Evolutionary conservation across 352 stramenopile species (phyloP).

Genomic region (Phytophthora pseudosyringae): DNA sequence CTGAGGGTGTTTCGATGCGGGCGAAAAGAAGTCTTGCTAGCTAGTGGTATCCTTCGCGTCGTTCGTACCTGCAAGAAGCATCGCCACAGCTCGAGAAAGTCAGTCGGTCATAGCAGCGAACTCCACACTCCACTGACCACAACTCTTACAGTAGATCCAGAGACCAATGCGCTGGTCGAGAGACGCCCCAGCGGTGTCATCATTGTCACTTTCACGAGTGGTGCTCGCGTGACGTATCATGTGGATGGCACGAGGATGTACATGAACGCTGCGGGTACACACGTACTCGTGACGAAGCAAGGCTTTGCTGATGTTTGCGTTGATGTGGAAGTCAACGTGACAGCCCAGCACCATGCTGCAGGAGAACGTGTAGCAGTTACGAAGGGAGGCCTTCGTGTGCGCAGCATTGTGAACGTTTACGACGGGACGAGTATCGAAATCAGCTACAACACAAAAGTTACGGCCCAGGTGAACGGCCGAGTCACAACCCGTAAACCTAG

Average conservation of each 20-base stretch:
- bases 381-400: constrained; percentile 68
- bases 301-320: constrained; percentile 69
- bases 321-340: constrained; percentile 73
- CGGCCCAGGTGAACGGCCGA: constrained; percentile 75
- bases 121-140: constrained; percentile 11
- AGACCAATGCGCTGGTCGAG: constrained; percentile 75
- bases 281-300: constrained; percentile 63
- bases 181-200: constrained; percentile 53
- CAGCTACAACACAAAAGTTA: constrained; percentile 81
- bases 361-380: constrained; percentile 71
- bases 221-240: constrained; percentile 67
- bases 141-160: constrained; percentile 62
- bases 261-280: constrained; percentile 48
- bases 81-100: constrained; percentile 4
- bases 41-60: constrained; percentile 52
- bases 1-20: constrained; percentile 51
- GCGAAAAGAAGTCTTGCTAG: constrained; percentile 48
- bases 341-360: constrained; percentile 57
- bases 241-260: constrained; percentile 70
- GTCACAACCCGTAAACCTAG: constrained; percentile 56
- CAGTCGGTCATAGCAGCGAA: not conserved
- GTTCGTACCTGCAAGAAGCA: constrained; percentile 18
- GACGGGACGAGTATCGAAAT: constrained; percentile 71
- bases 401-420: constrained; percentile 53
- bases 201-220: constrained; percentile 68